Evolutionary conservation across 176 grass and related monocot species (phyloP).

Genomic region (Eragrostis nindensis): DNA sequence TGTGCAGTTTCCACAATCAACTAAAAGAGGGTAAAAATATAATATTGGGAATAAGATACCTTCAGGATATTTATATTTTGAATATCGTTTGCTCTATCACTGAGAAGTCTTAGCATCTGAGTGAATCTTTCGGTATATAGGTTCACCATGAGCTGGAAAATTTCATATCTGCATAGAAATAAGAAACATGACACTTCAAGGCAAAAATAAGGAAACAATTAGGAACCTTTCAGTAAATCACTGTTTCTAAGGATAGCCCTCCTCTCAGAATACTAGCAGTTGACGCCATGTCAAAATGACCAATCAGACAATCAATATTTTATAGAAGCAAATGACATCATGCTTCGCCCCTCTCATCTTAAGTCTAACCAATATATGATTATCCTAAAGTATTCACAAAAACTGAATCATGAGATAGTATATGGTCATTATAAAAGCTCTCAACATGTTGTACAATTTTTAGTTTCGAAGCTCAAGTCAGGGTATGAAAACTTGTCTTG

Average conservation of each 20-base stretch:
- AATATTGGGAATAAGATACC: constrained; percentile 49
- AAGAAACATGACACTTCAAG: constrained; percentile 43
- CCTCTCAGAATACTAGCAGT: constrained; percentile 11
- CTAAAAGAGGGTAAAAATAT: constrained; percentile 3
- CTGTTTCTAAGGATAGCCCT: constrained; percentile 1
- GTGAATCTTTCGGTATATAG: constrained; percentile 95
- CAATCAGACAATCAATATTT: constrained; percentile 20
- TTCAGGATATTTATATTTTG: constrained; percentile 99
- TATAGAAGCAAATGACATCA: constrained; percentile 16
- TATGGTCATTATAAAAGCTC: constrained; percentile 1
- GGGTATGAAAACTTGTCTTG: background rate
- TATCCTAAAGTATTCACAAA: constrained; percentile 1
- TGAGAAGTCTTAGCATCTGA: constrained; percentile 96
- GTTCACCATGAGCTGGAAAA: constrained; percentile 99
- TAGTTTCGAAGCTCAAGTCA: constrained; percentile 7
- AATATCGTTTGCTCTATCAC: constrained; percentile 93
- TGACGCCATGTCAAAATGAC: constrained; percentile 37
- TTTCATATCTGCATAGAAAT: constrained; percentile 83
- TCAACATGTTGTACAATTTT: constrained; percentile 2
- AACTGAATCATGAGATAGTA: constrained; percentile 14
- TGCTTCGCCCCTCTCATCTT: background rate
- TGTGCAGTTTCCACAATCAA: constrained; percentile 7
- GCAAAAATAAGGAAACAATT: constrained; percentile 21
- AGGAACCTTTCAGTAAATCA: constrained; percentile 7
- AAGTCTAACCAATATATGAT: constrained; percentile 21